Evolutionary conservation across 2,329 filamentous ascomycete species (phyloP).

Genomic region (Scytalidium lignicola): DNA sequence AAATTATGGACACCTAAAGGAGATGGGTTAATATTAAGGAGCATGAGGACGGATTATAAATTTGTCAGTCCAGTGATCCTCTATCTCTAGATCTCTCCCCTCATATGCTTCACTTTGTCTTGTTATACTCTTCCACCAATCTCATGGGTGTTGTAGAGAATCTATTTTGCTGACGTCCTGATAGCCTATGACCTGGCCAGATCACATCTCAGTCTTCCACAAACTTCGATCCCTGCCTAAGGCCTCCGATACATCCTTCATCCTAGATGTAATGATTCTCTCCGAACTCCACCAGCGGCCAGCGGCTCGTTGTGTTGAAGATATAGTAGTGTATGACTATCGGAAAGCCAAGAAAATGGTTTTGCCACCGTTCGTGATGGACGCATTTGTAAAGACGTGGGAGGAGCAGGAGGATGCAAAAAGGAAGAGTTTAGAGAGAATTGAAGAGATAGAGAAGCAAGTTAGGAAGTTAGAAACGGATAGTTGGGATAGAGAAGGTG

Average conservation of each 20-base stretch:
- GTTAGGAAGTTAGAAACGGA: constrained; percentile 61
- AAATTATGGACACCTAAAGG: constrained; percentile 62
- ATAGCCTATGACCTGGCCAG: constrained; percentile 78
- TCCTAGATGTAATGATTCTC: constrained; percentile 59
- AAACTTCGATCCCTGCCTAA: constrained; percentile 47
- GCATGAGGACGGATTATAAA: constrained; percentile 80
- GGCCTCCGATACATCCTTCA: constrained; percentile 42
- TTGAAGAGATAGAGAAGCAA: constrained; percentile 49
- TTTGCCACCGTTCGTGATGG: constrained; percentile 55
- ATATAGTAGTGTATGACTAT: constrained; percentile 77
- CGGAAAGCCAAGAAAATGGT: constrained; percentile 47
- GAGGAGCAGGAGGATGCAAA: constrained; percentile 56
- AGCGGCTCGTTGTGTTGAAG: constrained; percentile 71
- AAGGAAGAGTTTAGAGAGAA: constrained; percentile 43
- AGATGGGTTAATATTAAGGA: constrained; percentile 71
- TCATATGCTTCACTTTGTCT: too few species aligned
- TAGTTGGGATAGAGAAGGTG: constrained; percentile 69
- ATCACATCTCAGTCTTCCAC: constrained; percentile 78
- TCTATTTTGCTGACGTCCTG: background rate
- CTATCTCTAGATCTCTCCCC: too few species aligned
- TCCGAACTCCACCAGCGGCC: constrained; percentile 69
- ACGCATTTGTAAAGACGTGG: constrained; percentile 55
- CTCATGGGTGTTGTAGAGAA: constrained; percentile 1
- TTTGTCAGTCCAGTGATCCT: constrained; percentile 54
- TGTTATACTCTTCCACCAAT: constrained; percentile 3